These are phyloP conservation scores for Pichia californica DNA, from an alignment of 805 yeast genomes.

Conservation along the genomic window DNA sequence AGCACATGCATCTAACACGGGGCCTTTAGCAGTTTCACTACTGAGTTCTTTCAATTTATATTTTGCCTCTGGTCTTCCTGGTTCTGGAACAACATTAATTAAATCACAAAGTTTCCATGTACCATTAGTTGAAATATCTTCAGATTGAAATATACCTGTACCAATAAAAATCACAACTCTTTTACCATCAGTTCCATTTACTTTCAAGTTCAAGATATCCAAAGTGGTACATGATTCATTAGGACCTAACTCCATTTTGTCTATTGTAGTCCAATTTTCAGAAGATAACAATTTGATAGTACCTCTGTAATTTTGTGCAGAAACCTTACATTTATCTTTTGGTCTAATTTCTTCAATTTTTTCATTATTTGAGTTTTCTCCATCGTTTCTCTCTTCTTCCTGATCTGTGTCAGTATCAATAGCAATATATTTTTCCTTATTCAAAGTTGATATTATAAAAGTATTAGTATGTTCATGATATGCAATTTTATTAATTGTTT, in stretches of 20 bases:
- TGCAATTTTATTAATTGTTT: conserved; percentile 57
- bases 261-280: conserved; percentile 69
- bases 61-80: conserved; percentile 76
- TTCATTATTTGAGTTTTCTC: conserved; percentile 40
- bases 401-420: conserved; percentile 65
- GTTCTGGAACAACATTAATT: conserved; percentile 83
- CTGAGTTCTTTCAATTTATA: conserved; percentile 68
- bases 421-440: conserved; percentile 53
- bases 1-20: conserved; percentile 71
- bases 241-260: conserved; percentile 55
- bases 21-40: conserved; percentile 74
- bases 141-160: conserved; percentile 66
- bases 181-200: conserved; percentile 24
- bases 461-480: conserved; percentile 64
- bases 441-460: conserved; percentile 54
- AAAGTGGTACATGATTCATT: conserved; percentile 58
- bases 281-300: conserved; percentile 65
- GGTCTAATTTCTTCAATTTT: conserved; percentile 59
- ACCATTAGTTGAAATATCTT: conserved; percentile 78
- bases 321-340: conserved; percentile 37
- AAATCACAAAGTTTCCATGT: conserved; percentile 67
- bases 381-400: conserved; percentile 49
- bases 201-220: conserved; percentile 49
- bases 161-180: conserved; percentile 60
- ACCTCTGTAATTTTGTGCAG: conserved; percentile 53